These are phyloP conservation scores for Xerocomellus intermedius DNA, from an alignment of 768 basidiomycete species.

Conservation along the genomic window DNA sequence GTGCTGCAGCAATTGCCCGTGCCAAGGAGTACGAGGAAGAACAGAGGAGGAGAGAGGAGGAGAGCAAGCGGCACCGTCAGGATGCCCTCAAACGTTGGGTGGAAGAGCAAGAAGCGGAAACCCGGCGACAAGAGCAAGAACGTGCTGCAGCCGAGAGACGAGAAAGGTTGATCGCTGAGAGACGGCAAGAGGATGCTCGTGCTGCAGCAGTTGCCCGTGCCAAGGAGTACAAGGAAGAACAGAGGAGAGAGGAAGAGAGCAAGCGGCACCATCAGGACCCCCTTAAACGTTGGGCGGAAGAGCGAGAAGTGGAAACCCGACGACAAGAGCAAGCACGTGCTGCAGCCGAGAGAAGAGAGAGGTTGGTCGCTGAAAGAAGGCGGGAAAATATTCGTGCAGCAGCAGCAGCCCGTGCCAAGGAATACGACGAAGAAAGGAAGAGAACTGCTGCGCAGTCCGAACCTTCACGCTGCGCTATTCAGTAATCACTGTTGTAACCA, in stretches of 20 bases:
- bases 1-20: not conserved
- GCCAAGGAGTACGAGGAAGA: too few species aligned
- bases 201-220: not conserved
- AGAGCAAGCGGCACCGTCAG: too few species aligned
- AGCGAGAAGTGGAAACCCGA: slow-evolving; percentile 29
- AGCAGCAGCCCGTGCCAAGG: not conserved
- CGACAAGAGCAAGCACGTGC: slow-evolving; percentile 1
- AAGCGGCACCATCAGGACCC: not conserved
- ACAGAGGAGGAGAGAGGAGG: not conserved
- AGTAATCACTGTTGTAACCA: not conserved
- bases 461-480: not conserved
- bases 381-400: not conserved
- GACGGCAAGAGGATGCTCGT: not conserved
- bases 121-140: slow-evolving; percentile 2
- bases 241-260: not conserved
- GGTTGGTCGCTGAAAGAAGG: not conserved
- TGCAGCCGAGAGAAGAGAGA: not conserved
- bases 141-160: not conserved
- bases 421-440: not conserved
- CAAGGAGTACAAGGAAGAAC: too few species aligned
- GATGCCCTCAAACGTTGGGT: too few species aligned
- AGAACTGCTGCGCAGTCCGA: not conserved
- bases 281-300: not conserved
- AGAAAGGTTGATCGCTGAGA: not conserved
- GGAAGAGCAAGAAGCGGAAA: not conserved